Conservation (phyloP, 306 rosid species). For the Prunus campanulata region DNA sequence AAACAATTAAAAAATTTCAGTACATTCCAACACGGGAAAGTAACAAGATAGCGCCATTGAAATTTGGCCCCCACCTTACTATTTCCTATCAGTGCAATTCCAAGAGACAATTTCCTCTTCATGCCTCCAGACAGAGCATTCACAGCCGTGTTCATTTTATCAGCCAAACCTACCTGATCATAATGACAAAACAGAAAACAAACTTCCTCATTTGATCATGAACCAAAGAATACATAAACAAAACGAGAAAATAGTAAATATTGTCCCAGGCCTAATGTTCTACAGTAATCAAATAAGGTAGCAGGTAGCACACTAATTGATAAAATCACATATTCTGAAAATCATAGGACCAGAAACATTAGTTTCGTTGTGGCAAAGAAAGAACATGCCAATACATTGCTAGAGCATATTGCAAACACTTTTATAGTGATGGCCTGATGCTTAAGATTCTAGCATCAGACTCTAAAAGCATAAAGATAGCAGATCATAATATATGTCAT, state of each 20-base stretch:
- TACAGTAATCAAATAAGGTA: background rate
- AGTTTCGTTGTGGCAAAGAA: background rate
- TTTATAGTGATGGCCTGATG: background rate
- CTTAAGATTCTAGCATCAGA: background rate
- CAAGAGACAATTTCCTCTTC: conserved; percentile 98
- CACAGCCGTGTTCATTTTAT: conserved; percentile 71
- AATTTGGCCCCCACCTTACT: conserved; percentile 66
- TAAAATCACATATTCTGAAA: background rate
- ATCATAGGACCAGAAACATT: background rate
- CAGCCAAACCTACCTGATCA: conserved; percentile 92
- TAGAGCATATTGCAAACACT: background rate
- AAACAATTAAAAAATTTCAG: conserved; percentile 19
- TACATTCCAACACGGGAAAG: conserved; percentile 13
- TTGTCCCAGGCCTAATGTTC: background rate
- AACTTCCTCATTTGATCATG: background rate
- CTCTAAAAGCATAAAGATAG: background rate
- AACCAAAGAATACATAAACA: background rate
- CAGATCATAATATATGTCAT: background rate
- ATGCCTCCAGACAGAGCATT: conserved; percentile 93
- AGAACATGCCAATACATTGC: background rate
- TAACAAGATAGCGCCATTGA: conserved; percentile 9
- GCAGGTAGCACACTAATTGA: background rate
- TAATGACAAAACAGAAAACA: conserved; percentile 23
- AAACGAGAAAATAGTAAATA: background rate
- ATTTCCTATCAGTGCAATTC: conserved; percentile 87